These are phyloP conservation scores for Aquilaria malaccensis DNA, from an alignment of 345 rosid genomes.

Conservation along the genomic window DNA sequence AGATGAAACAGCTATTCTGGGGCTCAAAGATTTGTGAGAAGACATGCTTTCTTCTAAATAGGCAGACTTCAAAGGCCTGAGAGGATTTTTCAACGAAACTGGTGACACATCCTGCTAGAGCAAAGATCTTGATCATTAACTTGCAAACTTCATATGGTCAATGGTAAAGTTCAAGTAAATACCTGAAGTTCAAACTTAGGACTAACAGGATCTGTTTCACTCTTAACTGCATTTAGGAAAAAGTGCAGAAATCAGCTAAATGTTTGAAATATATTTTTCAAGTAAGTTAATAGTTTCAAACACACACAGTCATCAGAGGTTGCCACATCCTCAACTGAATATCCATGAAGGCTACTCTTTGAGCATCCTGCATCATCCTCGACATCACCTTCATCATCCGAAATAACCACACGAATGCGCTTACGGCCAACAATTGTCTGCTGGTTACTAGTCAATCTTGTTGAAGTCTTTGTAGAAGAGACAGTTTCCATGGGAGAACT, in stretches of 20 bases:
- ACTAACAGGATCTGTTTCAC: conserved; percentile 14
- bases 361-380: conserved; percentile 29
- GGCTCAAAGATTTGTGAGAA: conserved; percentile 43
- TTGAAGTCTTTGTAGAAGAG: conserved; percentile 25
- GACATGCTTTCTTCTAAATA: conserved; percentile 66
- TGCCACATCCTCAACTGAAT: conserved; percentile 32
- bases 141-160: conserved; percentile 11
- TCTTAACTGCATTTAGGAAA: conserved; percentile 26
- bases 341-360: conserved; percentile 20
- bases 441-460: conserved; percentile 35
- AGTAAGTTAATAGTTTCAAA: conserved; percentile 10
- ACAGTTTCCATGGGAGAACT: conserved; percentile 20
- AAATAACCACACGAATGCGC: conserved; percentile 60
- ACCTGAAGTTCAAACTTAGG: conserved; percentile 29
- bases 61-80: conserved; percentile 29
- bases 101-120: conserved; percentile 31
- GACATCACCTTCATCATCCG: conserved; percentile 80
- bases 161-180: background rate
- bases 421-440: conserved; percentile 56
- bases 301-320: conserved; percentile 49
- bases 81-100: conserved; percentile 26
- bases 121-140: conserved; percentile 7
- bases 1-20: conserved; percentile 27
- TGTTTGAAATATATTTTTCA: conserved; percentile 2
- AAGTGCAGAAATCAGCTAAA: conserved; percentile 8